Base-by-base conservation (phyloP, 2,329 filamentous ascomycete species). In the Talaromyces marneffei region DNA sequence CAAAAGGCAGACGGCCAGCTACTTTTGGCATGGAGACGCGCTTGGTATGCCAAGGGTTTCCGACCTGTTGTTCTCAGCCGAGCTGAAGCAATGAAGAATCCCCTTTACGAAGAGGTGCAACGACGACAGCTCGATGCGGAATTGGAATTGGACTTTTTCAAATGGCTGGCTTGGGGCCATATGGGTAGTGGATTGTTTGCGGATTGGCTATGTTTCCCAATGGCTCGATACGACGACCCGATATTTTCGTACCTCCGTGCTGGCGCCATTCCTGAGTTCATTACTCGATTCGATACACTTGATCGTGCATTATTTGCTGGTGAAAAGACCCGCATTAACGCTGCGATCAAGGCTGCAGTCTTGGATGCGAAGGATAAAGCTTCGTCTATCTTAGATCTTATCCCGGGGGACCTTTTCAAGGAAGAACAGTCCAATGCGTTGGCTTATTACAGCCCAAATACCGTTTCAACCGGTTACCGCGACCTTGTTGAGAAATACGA, bases 31-130 rank as follows among this genome's bases (percentile, higher is more conserved):
- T 97, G 94, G 94, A 85, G 92, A 63, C 85, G 91, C 50, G 92
- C 93, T 2, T 97, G 93, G 92, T 97, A 91, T 90, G 91, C 92
- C 0, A 87, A 95, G 69, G 94, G 93, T 10, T 97, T 97, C 77
- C 86, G 83, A 64, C 93, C 94, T 0, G 82, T 94, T 7, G 89
- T 97, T 42, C 77, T 97, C 60, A 87, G 89, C 56, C 83, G 86
- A 16, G 85, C 84, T 1, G 93, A 97, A 72, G 92, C 92, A 18
- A 89, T 87, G 80, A 87, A 86, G 70, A 94, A 96, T 70, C 90
- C 90, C 0, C 77, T 90, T 20, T 96, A 93, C 72, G 81, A 86
- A 66, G 80, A 87, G 58, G 78, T 96, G 58, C 87, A 92, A 72
- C 39, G 40, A 29, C 56, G 48, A 23, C 33, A 55, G 31, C 77